A percentile compares a stretch with the other conserved stretches of the same genome.
These are phyloP conservation scores for Globisporangium nodosum DNA, from an alignment of 352 stramenopile species.

Conservation along the genomic window DNA sequence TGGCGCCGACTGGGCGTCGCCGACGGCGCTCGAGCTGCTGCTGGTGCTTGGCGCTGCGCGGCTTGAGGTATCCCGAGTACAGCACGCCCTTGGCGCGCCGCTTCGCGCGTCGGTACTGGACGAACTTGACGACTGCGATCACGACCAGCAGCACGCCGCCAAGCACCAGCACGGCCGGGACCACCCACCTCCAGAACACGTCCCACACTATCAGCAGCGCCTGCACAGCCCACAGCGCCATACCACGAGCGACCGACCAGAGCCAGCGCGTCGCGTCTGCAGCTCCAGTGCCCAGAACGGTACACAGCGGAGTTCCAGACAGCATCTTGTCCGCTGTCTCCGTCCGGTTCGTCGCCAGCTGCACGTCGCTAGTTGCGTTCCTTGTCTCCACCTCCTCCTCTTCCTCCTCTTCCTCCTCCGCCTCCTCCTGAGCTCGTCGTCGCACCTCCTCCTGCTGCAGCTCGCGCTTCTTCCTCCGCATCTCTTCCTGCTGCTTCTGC, in stretches of 20 bases:
- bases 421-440: background rate
- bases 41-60: background rate
- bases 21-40: background rate
- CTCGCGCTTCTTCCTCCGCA: background rate
- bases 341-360: background rate
- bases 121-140: conserved; percentile 6
- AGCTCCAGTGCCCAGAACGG: background rate
- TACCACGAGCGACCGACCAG: background rate
- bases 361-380: background rate
- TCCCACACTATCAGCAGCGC: background rate
- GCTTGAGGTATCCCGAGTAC: conserved; percentile 10
- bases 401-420: no score
- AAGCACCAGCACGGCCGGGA: conserved; percentile 6
- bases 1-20: background rate
- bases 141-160: conserved; percentile 3
- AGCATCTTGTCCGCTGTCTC: no score
- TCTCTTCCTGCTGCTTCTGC: background rate
- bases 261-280: background rate
- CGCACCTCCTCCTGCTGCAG: background rate
- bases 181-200: conserved; percentile 2
- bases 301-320: background rate
- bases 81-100: conserved; percentile 1
- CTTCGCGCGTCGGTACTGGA: background rate
- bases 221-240: background rate
- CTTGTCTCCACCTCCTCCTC: background rate